Base-by-base conservation (phyloP, 345 rosid species). In the Citrus hindsii region DNA sequence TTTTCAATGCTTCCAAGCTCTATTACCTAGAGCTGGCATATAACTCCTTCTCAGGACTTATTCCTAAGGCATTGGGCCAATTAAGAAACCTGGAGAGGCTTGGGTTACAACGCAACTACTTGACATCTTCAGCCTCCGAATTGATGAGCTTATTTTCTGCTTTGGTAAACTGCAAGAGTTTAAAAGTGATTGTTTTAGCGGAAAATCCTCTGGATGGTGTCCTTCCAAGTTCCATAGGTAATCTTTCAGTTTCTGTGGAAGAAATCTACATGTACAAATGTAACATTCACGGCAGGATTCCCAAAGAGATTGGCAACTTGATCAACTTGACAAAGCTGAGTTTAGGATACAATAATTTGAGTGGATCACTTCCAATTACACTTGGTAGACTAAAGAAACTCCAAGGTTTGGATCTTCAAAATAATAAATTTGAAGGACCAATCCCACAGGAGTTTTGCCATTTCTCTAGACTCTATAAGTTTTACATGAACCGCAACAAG, bases 281-380 rank as follows among this genome's bases (percentile, higher is more conserved):
- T 67, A 74, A 74, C 14, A 40, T 82, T 7, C 30, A 6, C 1
- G 85, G 85, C 2, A 61, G 2, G 4, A 83, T 79, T 48, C 85
- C 82, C 9, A 0, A 5, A 24, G 83, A 56, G 51, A 55, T 77
- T 1, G 64, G 79, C n/a, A 69, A 30, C 21, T 28, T 80, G 22
- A 77, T 42, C 35, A 70, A 59, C 77, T 59, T 77, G 42, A 65
- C 24, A 32, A 6, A 0, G 7, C 27, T 84, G 2, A 0, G 16
- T 6, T 65, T 84, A 21, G 9, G 3, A 16, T 16, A 14, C 5
- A 81, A 81, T 76, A 33, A 63, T 7, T 64, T 81, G 30, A 38
- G 37, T 0, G 84, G 82, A 35, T 16, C 75, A 0, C 42, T 79
- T 35, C 86, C 84, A 3, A 3, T 1, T 6, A 5, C 78, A 25